Evolutionary conservation across 768 basidiomycete species (phyloP).

Genomic region (Lyophyllum shimeji): DNA sequence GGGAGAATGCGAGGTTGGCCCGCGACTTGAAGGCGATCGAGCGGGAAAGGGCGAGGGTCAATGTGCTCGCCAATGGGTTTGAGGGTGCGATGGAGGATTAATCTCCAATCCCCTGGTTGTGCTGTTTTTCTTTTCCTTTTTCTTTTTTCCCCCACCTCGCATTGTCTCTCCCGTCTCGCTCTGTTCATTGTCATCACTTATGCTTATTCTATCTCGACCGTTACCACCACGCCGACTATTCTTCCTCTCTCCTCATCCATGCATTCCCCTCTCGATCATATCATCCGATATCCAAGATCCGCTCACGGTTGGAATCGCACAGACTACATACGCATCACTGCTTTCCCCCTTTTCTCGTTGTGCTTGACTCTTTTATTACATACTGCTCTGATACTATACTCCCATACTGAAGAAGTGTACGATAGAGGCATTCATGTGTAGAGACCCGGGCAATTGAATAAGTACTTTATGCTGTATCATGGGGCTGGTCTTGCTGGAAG

Average conservation of each 20-base stretch:
- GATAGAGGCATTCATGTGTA: constrained; percentile 7
- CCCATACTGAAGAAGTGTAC: constrained; percentile 3
- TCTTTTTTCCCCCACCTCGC: constrained; percentile 4
- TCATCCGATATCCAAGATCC: constrained; percentile 5
- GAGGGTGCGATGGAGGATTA: constrained; percentile 21
- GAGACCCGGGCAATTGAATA: not conserved
- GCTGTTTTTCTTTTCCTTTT: constrained; percentile 3
- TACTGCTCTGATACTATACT: not conserved
- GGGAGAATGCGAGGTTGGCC: constrained; percentile 44
- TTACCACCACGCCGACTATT: constrained; percentile 13
- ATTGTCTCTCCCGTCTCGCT: constrained; percentile 8
- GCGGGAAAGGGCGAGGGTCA: constrained; percentile 15
- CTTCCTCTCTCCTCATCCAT: constrained; percentile 2
- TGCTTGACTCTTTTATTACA: not conserved
- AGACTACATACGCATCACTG: constrained; percentile 8
- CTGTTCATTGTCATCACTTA: constrained; percentile 8
- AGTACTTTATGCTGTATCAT: not conserved
- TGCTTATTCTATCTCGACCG: constrained; percentile 17
- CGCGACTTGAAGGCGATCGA: constrained; percentile 40
- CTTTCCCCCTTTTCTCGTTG: not conserved
- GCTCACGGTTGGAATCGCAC: constrained; percentile 12
- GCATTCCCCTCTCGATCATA: constrained; percentile 3
- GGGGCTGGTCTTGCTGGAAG: not conserved
- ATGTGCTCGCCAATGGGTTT: constrained; percentile 13
- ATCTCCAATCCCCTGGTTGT: not conserved